Conservation (phyloP, 768 basidiomycete species). For the Phylloporus sp. region DNA sequence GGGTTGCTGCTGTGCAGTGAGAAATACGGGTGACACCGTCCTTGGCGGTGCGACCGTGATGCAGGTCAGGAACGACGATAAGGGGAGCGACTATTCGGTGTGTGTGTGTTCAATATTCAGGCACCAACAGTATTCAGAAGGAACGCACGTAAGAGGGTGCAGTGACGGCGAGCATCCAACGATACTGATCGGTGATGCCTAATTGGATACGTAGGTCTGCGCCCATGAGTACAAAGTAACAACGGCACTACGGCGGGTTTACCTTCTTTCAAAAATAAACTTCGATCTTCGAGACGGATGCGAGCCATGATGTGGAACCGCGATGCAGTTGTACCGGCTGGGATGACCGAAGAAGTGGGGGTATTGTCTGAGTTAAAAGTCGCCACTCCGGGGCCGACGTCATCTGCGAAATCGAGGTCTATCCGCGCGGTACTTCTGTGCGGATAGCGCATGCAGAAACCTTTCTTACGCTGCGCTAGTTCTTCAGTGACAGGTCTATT, state of each 20-base stretch:
- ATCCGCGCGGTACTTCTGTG: conserved; percentile 41
- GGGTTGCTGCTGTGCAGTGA: conserved; percentile 34
- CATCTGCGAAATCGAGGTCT: conserved; percentile 29
- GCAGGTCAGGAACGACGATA: conserved; percentile 32
- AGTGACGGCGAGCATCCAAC: conserved; percentile 42
- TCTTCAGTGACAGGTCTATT: not conserved
- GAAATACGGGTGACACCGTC: conserved; percentile 26
- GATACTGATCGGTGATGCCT: conserved; percentile 34
- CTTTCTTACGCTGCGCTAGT: conserved; percentile 1
- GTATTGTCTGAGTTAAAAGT: not conserved
- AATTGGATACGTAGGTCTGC: conserved; percentile 32
- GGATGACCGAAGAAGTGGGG: conserved; percentile 1
- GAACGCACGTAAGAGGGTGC: conserved; percentile 45
- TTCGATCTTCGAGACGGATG: conserved; percentile 40
- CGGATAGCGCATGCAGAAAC: conserved; percentile 36
- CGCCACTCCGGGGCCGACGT: not conserved
- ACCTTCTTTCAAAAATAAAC: conserved; percentile 41
- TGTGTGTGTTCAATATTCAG: not conserved
- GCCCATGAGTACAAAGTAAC: conserved; percentile 3
- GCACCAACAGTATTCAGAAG: not conserved
- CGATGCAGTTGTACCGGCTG: conserved; percentile 21
- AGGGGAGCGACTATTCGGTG: conserved; percentile 22
- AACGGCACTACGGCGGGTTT: conserved; percentile 4
- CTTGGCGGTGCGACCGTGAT: conserved; percentile 37
- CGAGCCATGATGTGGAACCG: conserved; percentile 47